Evolutionary conservation across 1,284 basidiomycete species (phyloP).

Genomic region (Austroboletus olivaceoglutinosus): DNA sequence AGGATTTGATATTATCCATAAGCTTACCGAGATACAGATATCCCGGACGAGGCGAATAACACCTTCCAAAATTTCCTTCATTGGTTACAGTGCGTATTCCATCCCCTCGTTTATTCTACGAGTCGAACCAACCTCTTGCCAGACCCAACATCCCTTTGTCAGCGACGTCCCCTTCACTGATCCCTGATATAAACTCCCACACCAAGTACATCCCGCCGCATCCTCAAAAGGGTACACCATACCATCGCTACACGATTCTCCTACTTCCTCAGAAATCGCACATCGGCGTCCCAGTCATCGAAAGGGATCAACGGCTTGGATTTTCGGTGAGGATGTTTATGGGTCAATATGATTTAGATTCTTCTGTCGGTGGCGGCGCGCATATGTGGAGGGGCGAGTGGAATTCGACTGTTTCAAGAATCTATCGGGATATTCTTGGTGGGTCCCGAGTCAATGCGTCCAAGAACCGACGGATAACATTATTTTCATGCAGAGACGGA

Average conservation of each 20-base stretch:
- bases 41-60: conserved; percentile 67
- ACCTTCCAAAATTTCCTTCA: conserved; percentile 78
- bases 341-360: conserved; percentile 52
- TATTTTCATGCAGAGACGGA: conserved; percentile 43
- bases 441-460: conserved; percentile 34
- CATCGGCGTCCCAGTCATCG: conserved; percentile 39
- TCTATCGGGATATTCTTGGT: conserved; percentile 72
- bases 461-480: conserved; percentile 5
- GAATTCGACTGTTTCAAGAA: conserved; percentile 61
- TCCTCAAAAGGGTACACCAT: conserved; percentile 79
- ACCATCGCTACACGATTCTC: conserved; percentile 82
- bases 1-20: neutral
- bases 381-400: conserved; percentile 86
- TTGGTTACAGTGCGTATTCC: conserved; percentile 72
- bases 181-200: conserved; percentile 46
- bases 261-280: conserved; percentile 67
- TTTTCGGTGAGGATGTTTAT: conserved; percentile 71
- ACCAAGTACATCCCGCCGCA: conserved; percentile 84
- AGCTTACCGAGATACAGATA: conserved; percentile 48
- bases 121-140: conserved; percentile 3
- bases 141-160: conserved; percentile 83
- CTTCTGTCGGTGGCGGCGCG: conserved; percentile 59
- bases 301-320: conserved; percentile 44
- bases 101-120: neutral
- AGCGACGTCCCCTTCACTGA: conserved; percentile 47